These are phyloP conservation scores for Penicillium simplicissimum DNA, from an alignment of 495 filamentous ascomycete species.

Conservation along the genomic window DNA sequence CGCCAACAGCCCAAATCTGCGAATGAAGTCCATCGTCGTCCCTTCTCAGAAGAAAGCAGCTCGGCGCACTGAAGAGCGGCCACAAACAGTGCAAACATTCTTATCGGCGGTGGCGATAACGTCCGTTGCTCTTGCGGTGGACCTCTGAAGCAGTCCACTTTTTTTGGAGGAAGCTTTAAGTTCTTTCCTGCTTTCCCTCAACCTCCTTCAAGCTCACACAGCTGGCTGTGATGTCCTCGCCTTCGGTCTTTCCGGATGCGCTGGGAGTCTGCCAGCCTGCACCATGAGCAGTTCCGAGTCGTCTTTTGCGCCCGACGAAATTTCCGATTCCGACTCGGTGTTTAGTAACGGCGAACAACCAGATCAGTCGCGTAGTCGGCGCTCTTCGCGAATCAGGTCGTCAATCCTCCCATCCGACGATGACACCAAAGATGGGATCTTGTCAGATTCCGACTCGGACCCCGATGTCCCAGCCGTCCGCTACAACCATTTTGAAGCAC, in stretches of 20 bases:
- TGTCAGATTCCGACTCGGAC: not conserved
- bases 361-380: slow-evolving; percentile 1
- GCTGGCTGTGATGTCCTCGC: slow-evolving; percentile 33
- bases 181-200: not conserved
- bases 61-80: slow-evolving; percentile 3
- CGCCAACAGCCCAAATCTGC: slow-evolving; percentile 27
- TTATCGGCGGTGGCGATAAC: slow-evolving; percentile 35
- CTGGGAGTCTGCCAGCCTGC: slow-evolving; percentile 26
- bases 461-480: not conserved
- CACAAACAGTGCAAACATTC: slow-evolving; percentile 48
- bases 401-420: not conserved
- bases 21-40: slow-evolving; percentile 35
- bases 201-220: slow-evolving; percentile 4
- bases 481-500: slow-evolving; percentile 7
- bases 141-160: slow-evolving; percentile 14
- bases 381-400: slow-evolving; percentile 12
- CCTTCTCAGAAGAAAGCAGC: not conserved
- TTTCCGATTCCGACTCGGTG: slow-evolving; percentile 31
- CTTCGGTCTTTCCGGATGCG: slow-evolving; percentile 12
- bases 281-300: slow-evolving; percentile 44
- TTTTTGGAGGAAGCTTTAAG: slow-evolving; percentile 18
- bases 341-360: slow-evolving; percentile 4
- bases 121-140: slow-evolving; percentile 5
- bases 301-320: slow-evolving; percentile 35
- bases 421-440: not conserved